Percentiles rank a stretch among this genome's conserved stretches.
Evolutionary conservation across 1,284 basidiomycete genomes (phyloP).

Genomic region (Pulveroboletus ridleyi): DNA sequence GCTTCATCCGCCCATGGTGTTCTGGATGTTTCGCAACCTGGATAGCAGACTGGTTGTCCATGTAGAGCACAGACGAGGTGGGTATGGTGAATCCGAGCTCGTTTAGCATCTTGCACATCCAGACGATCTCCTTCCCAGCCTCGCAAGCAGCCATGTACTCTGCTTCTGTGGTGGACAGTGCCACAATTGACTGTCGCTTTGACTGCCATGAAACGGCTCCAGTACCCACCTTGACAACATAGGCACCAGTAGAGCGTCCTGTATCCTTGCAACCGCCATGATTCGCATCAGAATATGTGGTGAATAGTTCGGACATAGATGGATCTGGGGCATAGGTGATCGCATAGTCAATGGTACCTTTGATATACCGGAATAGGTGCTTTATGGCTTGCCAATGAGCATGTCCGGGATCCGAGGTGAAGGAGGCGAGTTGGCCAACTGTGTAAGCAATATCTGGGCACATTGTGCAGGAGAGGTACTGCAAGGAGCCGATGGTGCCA

Average conservation of each 20-base stretch:
- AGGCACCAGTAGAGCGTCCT: background rate
- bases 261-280: background rate
- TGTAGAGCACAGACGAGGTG: too few relatives aligned
- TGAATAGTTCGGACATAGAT: background rate
- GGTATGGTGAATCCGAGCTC: too few relatives aligned
- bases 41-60: background rate
- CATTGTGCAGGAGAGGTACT: too few relatives aligned
- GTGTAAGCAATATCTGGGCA: too few relatives aligned
- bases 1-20: background rate
- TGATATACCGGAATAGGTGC: too few relatives aligned
- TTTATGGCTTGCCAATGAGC: too few relatives aligned
- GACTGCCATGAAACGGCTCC: background rate
- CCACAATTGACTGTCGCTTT: background rate
- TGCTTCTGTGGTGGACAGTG: background rate
- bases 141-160: too few relatives aligned
- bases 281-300: background rate
- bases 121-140: too few relatives aligned
- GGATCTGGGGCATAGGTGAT: slow-evolving; percentile 10
- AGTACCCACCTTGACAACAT: background rate
- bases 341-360: background rate
- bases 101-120: too few relatives aligned
- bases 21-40: background rate
- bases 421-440: too few relatives aligned
- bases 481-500: too few relatives aligned
- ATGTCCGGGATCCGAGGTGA: too few relatives aligned